Evolutionary conservation across 2,329 filamentous ascomycete species (phyloP), one percentile per base, ranked within the genome.

Genomic region (Fusarium mexicanum): DNA sequence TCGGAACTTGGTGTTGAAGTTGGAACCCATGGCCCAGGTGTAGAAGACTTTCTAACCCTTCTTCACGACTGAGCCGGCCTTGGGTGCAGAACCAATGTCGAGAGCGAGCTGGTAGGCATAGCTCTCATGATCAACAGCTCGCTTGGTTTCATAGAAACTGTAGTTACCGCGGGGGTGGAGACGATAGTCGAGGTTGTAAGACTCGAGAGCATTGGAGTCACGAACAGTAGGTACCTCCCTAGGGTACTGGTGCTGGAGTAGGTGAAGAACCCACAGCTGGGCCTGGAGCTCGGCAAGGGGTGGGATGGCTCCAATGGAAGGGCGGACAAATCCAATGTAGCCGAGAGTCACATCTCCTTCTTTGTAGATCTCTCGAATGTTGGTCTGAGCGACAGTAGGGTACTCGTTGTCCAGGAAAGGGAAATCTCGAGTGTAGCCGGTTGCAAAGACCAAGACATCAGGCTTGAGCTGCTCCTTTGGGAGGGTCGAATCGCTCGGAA

Each of bases 291-390:
- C 86, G 4, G 85, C 80, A 6, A 87, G 81, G 2, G 86, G 85
- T 14, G 86, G 85, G 31, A 88, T 87, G 6, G 86, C 85, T 43
- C 84, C 84, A 41, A 86, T 81, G 17, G 82, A 79, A 8, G 85
- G 86, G 1, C 86, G 82, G 10, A 87, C 79, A 63, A 87, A 87
- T 14, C 86, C 86, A 55, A 87, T 85, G 71, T 85, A 87, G 6
- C 81, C 85, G 1, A 87, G 72, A 0, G 80, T 80, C 4, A 84
- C 78, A 40, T 85, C 81, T 8, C 78, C 78, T 7, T 76, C 62
- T 33, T 79, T 81, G 78, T 90, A 91, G 53, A 91, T 83, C 24
- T 86, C 83, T n/a, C 88, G 86, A 20, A 90, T 85, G 67, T 86
- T 85, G 26, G 84, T 80, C 53, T 89, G 85, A 54, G 85, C 79